These are phyloP conservation scores for Helicocarpus griseus DNA, from an alignment of 2,329 filamentous ascomycete species.

Conservation along the genomic window DNA sequence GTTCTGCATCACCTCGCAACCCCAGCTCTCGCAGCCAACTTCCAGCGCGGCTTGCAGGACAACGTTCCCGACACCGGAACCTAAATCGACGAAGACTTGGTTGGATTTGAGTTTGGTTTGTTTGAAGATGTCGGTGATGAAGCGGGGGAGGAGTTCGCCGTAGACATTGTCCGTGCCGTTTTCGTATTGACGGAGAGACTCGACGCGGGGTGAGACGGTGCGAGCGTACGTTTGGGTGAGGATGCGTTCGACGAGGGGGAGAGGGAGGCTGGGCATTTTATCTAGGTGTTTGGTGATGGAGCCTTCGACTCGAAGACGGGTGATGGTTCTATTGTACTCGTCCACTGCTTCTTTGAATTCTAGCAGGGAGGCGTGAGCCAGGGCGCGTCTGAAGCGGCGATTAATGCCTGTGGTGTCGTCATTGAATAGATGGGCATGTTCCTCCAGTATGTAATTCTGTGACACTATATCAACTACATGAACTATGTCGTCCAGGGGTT, in stretches of 20 bases:
- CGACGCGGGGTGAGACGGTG: constrained; percentile 81
- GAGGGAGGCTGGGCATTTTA: constrained; percentile 56
- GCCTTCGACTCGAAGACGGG: constrained; percentile 56
- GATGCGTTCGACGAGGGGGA: constrained; percentile 68
- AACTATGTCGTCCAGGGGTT: constrained; percentile 57
- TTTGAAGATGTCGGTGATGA: constrained; percentile 72
- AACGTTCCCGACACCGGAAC: constrained; percentile 93
- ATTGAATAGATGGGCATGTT: constrained; percentile 57
- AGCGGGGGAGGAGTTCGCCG: constrained; percentile 78
- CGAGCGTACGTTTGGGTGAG: constrained; percentile 82
- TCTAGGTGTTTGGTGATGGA: constrained; percentile 64
- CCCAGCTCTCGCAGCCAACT: constrained; percentile 88
- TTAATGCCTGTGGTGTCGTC: constrained; percentile 65
- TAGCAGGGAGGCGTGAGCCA: constrained; percentile 55
- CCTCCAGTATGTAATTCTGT: constrained; percentile 66
- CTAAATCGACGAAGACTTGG: constrained; percentile 86
- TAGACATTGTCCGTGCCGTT: constrained; percentile 91
- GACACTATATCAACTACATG: constrained; percentile 60
- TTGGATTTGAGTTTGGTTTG: constrained; percentile 68
- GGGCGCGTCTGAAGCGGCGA: constrained; percentile 66
- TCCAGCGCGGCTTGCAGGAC: constrained; percentile 89
- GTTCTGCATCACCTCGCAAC: constrained; percentile 92
- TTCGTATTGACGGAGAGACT: constrained; percentile 73
- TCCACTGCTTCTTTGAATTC: constrained; percentile 65
- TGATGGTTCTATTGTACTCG: constrained; percentile 67